A percentile compares a stretch with the other conserved stretches of the same genome.
These are phyloP conservation scores for Zea luxurians DNA, from an alignment of 176 grass and related monocot species.

Conservation along the genomic window DNA sequence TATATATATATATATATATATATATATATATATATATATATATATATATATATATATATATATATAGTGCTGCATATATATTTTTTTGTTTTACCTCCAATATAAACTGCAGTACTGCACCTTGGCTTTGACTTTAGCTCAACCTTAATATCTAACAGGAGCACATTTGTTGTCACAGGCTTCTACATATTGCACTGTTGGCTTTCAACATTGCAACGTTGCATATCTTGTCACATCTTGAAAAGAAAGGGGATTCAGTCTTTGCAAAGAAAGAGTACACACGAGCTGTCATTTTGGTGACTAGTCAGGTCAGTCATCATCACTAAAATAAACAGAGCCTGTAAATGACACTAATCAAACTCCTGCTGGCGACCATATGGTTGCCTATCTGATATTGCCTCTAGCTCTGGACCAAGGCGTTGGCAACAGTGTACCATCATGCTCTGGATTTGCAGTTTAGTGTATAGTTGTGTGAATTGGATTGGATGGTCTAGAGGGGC, in stretches of 20 bases:
- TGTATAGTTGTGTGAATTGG: background rate
- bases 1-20: background rate
- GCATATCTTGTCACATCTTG: constrained; percentile 51
- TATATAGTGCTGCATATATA: background rate
- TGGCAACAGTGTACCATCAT: background rate
- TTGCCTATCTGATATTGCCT: background rate
- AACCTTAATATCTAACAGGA: constrained; percentile 31
- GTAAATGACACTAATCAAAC: constrained; percentile 19
- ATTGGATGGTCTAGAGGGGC: background rate
- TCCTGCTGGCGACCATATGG: background rate
- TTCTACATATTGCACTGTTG: constrained; percentile 68
- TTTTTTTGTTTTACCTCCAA: background rate
- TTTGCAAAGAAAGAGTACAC: constrained; percentile 82
- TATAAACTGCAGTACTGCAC: background rate
- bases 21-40: background rate
- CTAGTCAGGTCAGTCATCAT: constrained; percentile 76
- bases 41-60: background rate
- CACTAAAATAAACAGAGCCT: constrained; percentile 25
- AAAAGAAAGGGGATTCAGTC: constrained; percentile 49
- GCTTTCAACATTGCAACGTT: constrained; percentile 55
- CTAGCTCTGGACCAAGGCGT: background rate
- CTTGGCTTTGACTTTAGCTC: background rate
- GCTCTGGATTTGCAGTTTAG: constrained; percentile 5
- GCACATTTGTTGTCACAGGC: constrained; percentile 55
- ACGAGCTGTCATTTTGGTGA: constrained; percentile 78